Evolutionary conservation across 208 protist genomes (phyloP).

Genomic region (Angomonas deanei): DNA sequence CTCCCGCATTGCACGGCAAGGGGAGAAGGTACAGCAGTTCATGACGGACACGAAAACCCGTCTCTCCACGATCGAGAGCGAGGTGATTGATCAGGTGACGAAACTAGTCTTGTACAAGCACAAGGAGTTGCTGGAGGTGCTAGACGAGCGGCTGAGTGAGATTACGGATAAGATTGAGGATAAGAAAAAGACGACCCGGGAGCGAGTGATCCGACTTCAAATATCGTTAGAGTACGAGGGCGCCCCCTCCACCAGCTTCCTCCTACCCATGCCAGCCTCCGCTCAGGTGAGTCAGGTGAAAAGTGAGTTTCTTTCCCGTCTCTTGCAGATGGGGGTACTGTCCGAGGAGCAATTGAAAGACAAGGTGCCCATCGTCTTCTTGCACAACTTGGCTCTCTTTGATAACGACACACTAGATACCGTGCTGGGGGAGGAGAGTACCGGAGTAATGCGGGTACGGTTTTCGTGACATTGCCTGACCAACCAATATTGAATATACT

Average conservation of each 20-base stretch:
- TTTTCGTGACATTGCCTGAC: no score
- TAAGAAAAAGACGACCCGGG: background rate
- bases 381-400: background rate
- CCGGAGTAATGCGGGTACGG: background rate
- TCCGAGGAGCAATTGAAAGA: background rate
- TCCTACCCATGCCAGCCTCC: slow-evolving; percentile 12
- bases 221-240: background rate
- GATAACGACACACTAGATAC: background rate
- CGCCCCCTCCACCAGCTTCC: slow-evolving; percentile 4
- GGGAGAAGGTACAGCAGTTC: slow-evolving; percentile 17
- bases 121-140: background rate
- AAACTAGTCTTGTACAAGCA: background rate
- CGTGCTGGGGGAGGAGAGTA: background rate
- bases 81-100: slow-evolving; percentile 23
- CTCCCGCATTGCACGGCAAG: slow-evolving; percentile 20
- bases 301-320: slow-evolving; percentile 13
- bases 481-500: no score
- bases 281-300: slow-evolving; percentile 15
- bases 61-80: slow-evolving; percentile 11
- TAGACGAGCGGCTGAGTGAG: background rate
- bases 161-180: slow-evolving; percentile 1
- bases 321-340: slow-evolving; percentile 2
- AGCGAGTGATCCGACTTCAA: background rate
- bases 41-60: slow-evolving; percentile 11
- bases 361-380: background rate